phyloP scores from a whole-genome alignment of 2,329 filamentous ascomycete genomes.

The Rasamsonia emersonii region DNA sequence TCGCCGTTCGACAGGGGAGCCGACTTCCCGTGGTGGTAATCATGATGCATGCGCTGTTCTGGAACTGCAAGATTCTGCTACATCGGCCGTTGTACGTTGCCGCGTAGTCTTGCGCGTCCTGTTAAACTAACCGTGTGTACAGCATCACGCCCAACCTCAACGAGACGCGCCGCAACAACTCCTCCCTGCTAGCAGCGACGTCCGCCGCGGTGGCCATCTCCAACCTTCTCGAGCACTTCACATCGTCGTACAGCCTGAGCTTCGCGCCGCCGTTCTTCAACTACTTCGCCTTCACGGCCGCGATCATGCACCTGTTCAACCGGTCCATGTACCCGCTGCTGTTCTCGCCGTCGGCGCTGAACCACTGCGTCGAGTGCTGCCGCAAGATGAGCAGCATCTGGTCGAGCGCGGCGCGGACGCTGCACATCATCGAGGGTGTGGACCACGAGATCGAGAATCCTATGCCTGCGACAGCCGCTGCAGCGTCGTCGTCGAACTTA shows the following conservation, averaged over 20 bases:
- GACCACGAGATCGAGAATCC: slow-evolving; percentile 8
- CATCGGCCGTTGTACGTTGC: slow-evolving; percentile 6
- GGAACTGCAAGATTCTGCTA: slow-evolving; percentile 6
- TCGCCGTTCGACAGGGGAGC: slow-evolving; percentile 3
- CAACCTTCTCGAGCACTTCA: slow-evolving; percentile 8
- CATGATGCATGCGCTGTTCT: slow-evolving; percentile 6
- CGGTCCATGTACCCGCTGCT: slow-evolving; percentile 7
- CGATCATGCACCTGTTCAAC: slow-evolving; percentile 9
- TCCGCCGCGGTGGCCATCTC: slow-evolving; percentile 4
- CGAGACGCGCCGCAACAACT: slow-evolving; percentile 2
- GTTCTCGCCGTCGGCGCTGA: slow-evolving; percentile 8
- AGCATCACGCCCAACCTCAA: neutral
- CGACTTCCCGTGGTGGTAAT: slow-evolving; percentile 4
- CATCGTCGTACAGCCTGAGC: slow-evolving; percentile 7
- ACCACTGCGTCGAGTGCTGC: slow-evolving; percentile 8
- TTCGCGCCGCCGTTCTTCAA: slow-evolving; percentile 9
- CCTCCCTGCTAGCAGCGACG: slow-evolving; percentile 4
- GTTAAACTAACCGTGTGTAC: neutral
- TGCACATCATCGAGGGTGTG: slow-evolving; percentile 8
- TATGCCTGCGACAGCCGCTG: slow-evolving; percentile 1
- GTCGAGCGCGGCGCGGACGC: slow-evolving; percentile 7
- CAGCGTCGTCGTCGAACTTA: neutral
- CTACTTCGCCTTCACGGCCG: slow-evolving; percentile 9
- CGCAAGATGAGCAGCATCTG: slow-evolving; percentile 10
- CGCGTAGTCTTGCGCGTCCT: neutral